Evolutionary conservation across 306 rosid genomes (phyloP), one percentile per base, ranked within the genome.

Genomic region (Myrica gale): DNA sequence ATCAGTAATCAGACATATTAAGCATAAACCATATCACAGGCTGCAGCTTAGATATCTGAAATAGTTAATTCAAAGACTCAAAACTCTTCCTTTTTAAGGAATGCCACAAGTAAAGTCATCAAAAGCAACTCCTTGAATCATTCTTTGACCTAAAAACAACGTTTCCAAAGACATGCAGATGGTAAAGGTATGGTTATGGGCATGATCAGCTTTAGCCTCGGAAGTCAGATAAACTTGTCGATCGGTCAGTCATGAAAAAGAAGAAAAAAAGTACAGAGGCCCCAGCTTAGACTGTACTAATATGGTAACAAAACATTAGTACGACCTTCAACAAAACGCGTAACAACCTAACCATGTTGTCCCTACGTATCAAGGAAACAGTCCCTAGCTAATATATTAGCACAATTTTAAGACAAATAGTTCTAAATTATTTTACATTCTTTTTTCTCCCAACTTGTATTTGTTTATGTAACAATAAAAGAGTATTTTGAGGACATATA

Each of bases 291-390:
- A 11, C 0, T 48, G n/a, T n/a, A 54, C 7, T 54, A 48, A 54
- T 54, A n/a, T 3, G 7, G 7, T n/a, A 54, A 54, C n/a, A 2
- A 2, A 32, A 3, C 26, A 61, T 61, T 61, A 78, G 76, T 37
- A 20, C 50, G 66, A 45, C 48, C 46, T 44, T 73, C 9, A 42
- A 20, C 68, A n/a, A 75, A 75, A 63, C 54, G 66, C 48, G 79
- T 54, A 69, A 79, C 45, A 78, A 72, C 71, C 83, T 79, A 76
- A 37, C 76, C 16, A 48, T 3, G 13, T 48, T 47, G 12, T 47
- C 52, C 52, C 15, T 47, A 3, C 4, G 4, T 48, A 48, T 10
- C 52, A 4, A 9, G 52, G 10, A 46, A 6, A 5, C 10, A 48
- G 52, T 48, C 52, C 13, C 52, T 48, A 48, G 52, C 15, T 48